Conservation (phyloP, 768 basidiomycete species). For the Pulveroboletus ravenelii region DNA sequence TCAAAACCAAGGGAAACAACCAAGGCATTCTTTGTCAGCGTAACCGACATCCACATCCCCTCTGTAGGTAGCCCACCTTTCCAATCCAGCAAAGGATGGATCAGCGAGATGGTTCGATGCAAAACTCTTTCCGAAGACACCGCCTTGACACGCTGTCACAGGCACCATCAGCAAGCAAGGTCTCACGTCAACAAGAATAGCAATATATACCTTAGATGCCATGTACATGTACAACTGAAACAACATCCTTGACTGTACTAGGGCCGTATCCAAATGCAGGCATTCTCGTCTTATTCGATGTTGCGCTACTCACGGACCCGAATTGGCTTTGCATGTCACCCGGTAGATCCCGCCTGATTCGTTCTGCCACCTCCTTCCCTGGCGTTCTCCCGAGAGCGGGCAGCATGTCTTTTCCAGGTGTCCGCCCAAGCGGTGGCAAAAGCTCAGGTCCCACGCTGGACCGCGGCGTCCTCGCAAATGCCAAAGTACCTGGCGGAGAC, state of each 20-base stretch:
- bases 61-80: conserved; percentile 62
- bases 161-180: too few species aligned
- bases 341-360: conserved; percentile 63
- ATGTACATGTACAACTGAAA: too few species aligned
- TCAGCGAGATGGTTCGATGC: conserved; percentile 57
- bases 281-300: conserved; percentile 21
- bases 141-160: conserved; percentile 52
- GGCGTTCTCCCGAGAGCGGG: conserved; percentile 60
- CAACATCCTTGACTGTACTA: conserved; percentile 36
- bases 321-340: conserved; percentile 44
- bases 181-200: too few species aligned
- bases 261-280: conserved; percentile 27
- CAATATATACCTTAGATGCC: conserved; percentile 46
- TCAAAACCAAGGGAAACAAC: conserved; percentile 66
- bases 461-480: conserved; percentile 41
- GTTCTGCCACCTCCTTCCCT: conserved; percentile 61
- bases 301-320: conserved; percentile 10
- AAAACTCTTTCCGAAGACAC: conserved; percentile 60
- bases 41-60: conserved; percentile 64
- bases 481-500: conserved; percentile 53
- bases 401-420: conserved; percentile 55
- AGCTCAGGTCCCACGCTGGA: conserved; percentile 31
- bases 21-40: conserved; percentile 50
- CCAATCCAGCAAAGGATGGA: conserved; percentile 60
- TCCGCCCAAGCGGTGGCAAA: conserved; percentile 45